Conservation (phyloP, 2,329 filamentous ascomycete genomes). For the Zymoseptoria tritici region DNA sequence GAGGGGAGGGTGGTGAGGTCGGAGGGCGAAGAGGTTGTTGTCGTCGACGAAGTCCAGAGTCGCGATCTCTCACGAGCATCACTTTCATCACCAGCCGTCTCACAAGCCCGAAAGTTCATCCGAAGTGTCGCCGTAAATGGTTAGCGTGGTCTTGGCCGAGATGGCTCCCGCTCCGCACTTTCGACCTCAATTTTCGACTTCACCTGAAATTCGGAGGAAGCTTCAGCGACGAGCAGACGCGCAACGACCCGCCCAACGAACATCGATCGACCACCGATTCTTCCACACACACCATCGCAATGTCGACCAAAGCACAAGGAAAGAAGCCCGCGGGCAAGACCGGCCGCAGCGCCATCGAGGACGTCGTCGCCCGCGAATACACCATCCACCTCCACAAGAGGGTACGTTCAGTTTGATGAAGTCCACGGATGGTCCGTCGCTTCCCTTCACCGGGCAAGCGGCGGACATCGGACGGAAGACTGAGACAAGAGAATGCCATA, state of each 20-base stretch:
- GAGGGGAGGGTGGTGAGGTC: neutral
- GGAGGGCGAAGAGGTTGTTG: neutral
- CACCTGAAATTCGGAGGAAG: neutral
- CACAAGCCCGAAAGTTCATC: neutral
- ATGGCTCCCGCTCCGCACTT: neutral
- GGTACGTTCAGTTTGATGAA: constrained; percentile 75
- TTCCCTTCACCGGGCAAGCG: constrained; percentile 1
- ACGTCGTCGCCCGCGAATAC: constrained; percentile 99
- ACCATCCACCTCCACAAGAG: constrained; percentile 99
- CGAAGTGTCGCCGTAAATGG: neutral
- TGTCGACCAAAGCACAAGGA: constrained; percentile 37
- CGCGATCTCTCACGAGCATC: neutral
- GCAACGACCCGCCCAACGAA: constrained; percentile 7
- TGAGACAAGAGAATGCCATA: constrained; percentile 38
- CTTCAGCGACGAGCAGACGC: neutral
- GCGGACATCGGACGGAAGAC: constrained; percentile 58
- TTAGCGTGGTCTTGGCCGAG: neutral
- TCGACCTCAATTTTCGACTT: neutral
- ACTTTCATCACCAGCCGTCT: neutral
- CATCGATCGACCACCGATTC: constrained; percentile 3
- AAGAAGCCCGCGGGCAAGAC: constrained; percentile 64
- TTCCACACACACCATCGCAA: constrained; percentile 21
- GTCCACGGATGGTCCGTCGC: constrained; percentile 50
- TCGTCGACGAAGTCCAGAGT: neutral
- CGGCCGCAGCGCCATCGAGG: constrained; percentile 89